phyloP scores from a whole-genome alignment of 169 alveolate species.

The Condylostoma magnum region DNA sequence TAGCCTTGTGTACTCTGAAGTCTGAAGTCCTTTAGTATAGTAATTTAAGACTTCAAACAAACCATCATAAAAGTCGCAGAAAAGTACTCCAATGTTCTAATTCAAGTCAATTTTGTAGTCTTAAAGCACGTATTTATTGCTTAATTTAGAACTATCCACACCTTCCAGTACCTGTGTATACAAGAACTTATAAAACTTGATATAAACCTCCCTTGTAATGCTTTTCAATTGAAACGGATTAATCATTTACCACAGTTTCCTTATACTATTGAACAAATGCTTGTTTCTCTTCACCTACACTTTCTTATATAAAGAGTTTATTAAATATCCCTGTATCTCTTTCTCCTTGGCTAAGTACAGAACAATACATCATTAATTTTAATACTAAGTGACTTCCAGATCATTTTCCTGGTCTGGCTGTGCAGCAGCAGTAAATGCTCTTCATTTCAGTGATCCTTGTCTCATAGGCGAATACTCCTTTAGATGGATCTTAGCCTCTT shows the following conservation, averaged over 20 bases:
- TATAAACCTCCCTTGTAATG: neutral
- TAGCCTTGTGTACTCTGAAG: no score
- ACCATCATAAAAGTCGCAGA: conserved; percentile 19
- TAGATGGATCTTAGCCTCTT: no score
- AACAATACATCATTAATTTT: no score
- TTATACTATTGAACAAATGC: neutral
- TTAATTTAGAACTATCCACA: neutral
- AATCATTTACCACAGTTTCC: conserved; percentile 5
- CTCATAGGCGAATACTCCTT: no score
- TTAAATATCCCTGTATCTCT: no score
- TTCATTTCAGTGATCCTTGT: no score
- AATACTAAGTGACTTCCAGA: no score
- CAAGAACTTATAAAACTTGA: neutral
- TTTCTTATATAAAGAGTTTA: neutral
- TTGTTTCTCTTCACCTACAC: neutral
- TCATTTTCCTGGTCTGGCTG: no score
- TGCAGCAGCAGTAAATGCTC: no score
- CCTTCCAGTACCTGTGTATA: neutral
- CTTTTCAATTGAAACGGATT: neutral
- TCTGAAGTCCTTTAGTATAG: conserved; percentile 9
- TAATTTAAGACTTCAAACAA: conserved; percentile 2
- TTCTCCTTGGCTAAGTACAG: no score
- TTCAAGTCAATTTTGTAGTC: conserved; percentile 3
- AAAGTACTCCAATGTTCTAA: neutral
- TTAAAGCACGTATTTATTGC: neutral